Evolutionary conservation across 192 early-diverging fungal species (phyloP).

Genomic region (Mortierella hygrophila): DNA sequence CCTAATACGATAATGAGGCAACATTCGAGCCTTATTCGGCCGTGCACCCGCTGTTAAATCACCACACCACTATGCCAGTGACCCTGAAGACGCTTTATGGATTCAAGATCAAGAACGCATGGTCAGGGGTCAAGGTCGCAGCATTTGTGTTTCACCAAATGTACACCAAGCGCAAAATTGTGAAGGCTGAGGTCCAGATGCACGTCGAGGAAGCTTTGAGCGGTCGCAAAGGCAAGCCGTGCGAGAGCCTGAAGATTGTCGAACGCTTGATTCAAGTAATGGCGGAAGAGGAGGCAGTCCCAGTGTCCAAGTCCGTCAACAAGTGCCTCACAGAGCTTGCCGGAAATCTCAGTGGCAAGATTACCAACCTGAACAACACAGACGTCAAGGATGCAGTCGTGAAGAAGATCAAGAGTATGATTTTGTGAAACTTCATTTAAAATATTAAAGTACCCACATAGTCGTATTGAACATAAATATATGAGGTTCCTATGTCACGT

Average conservation of each 20-base stretch:
- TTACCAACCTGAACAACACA: conserved; percentile 20
- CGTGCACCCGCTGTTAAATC: conserved; percentile 12
- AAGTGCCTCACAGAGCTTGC: conserved; percentile 26
- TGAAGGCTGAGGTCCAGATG: background rate
- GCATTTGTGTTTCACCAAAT: conserved; percentile 34
- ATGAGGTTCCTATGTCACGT: too few relatives aligned
- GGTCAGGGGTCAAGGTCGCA: conserved; percentile 33
- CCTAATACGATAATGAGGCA: conserved; percentile 15
- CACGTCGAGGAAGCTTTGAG: too few relatives aligned
- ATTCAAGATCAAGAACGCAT: conserved; percentile 16
- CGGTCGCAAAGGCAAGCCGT: background rate
- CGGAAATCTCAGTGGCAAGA: conserved; percentile 7
- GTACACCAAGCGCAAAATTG: background rate
- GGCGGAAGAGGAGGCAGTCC: conserved; percentile 20
- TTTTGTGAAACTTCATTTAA: background rate
- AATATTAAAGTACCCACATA: background rate
- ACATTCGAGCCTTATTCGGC: conserved; percentile 23
- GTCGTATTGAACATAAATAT: too few relatives aligned
- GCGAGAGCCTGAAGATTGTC: conserved; percentile 18
- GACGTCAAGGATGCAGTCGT: background rate
- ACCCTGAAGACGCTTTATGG: conserved; percentile 25
- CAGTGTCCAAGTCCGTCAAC: conserved; percentile 12
- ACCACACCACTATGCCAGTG: conserved; percentile 21
- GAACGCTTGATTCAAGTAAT: conserved; percentile 15
- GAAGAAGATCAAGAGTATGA: background rate